Evolutionary conservation across 2,329 filamentous ascomycete species (phyloP).

Genomic region (Talaromyces sp.): DNA sequence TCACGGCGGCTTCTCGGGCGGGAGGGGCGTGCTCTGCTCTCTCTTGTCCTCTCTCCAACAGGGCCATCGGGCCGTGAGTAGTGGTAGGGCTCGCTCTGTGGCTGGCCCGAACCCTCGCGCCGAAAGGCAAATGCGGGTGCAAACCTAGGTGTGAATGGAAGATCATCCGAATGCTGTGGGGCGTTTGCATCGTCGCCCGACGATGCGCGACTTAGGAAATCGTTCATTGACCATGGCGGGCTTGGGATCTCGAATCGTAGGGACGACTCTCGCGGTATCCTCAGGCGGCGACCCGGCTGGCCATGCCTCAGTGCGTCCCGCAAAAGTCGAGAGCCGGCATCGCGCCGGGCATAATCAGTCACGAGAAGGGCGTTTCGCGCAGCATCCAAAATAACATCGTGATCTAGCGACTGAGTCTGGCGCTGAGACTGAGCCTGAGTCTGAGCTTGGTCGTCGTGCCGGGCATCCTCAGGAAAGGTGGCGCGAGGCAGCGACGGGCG

Average conservation of each 20-base stretch:
- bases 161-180: constrained; percentile 15
- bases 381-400: constrained; percentile 18
- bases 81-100: constrained; percentile 15
- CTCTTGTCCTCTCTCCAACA: constrained; percentile 13
- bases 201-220: constrained; percentile 20
- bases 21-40: constrained; percentile 19
- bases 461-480: constrained; percentile 18
- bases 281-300: constrained; percentile 27
- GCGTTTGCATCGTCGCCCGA: constrained; percentile 14
- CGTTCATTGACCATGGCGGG: constrained; percentile 21
- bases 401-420: constrained; percentile 22
- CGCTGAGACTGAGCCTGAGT: constrained; percentile 16
- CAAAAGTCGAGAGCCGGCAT: constrained; percentile 23
- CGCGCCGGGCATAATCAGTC: constrained; percentile 6
- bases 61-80: constrained; percentile 21
- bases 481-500: constrained; percentile 21
- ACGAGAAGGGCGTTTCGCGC: constrained; percentile 1
- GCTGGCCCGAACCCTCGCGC: constrained; percentile 18
- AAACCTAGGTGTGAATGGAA: constrained; percentile 38
- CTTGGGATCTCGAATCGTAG: constrained; percentile 26
- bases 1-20: constrained; percentile 31
- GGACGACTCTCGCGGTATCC: constrained; percentile 31
- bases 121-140: constrained; percentile 36
- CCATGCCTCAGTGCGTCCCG: constrained; percentile 29
- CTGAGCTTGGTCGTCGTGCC: constrained; percentile 18